Base-by-base conservation (phyloP, 2,329 filamentous ascomycete genomes). In the Claviceps capensis region DNA sequence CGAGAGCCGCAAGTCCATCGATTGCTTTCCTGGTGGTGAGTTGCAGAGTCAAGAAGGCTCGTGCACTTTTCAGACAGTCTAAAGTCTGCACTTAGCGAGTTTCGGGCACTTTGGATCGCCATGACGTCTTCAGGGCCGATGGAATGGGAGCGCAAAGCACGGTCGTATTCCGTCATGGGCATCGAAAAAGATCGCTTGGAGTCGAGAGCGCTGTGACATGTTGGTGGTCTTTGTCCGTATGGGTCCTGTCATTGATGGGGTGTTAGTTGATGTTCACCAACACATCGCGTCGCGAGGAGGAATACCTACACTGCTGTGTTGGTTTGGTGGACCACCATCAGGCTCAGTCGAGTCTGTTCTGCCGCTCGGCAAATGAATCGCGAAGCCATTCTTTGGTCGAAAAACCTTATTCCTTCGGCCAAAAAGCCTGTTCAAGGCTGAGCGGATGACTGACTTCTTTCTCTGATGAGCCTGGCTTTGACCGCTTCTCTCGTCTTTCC, bases 71-170 rank as follows among this genome's bases (percentile, higher is more conserved):
- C 66, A 13, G 61, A 58, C 26, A 67, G 64, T 54, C 59, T 65
- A 22, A 63, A 61, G 16, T 78, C 77, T 44, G 69, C 66, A 52
- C 72, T 73, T 44, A 77, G 57, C 2, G 78, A 80, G 59, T 74
- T 78, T 23, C 76, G 74, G 2, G 71, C 74, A 53, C 71, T 77
- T 52, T 75, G 73, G 23, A 77, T 77, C 40, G 71, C 73, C 37
- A 71, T 67, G 23, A 75, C 74, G 57, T 80, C 76, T 40, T 78
- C 73, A 2, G 74, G 73, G 1, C 78, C 76, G 42, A 81, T 67
- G 2, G 80, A 82, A 60, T 83, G 79, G 13, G 80, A 83, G 45
- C 79, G 72, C 40, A 83, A 61, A 2, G 80, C 79, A 44, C 76
- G 72, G 55, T 81, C 77, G 55, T 75, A 79, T 58, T 83, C 79